Percentiles rank a stretch among this genome's conserved stretches.
These are phyloP conservation scores for Amanita polypyramis DNA, from an alignment of 768 basidiomycete genomes.

Conservation along the genomic window DNA sequence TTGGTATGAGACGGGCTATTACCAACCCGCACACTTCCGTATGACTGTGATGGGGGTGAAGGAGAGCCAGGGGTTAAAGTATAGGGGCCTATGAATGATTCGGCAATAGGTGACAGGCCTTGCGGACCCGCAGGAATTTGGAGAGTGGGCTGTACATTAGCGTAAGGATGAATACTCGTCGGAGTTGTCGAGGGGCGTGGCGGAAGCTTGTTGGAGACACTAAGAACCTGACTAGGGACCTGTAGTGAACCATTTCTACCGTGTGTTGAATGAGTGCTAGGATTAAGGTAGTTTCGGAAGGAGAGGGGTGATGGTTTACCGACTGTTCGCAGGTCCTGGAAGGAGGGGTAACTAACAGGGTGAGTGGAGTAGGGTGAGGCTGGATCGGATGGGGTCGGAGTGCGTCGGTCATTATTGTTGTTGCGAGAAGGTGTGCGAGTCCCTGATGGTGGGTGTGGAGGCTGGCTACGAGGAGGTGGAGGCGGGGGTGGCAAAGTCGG, in stretches of 20 bases:
- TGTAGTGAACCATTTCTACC: conserved; percentile 44
- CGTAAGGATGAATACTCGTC: conserved; percentile 48
- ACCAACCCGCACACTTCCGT: conserved; percentile 20
- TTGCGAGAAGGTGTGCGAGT: conserved; percentile 25
- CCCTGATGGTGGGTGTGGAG: conserved; percentile 41
- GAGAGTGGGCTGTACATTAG: conserved; percentile 36
- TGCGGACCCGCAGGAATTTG: conserved; percentile 23
- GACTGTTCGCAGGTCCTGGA: conserved; percentile 8
- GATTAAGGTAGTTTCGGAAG: conserved; percentile 15
- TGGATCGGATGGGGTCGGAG: conserved; percentile 47
- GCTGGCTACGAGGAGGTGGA: conserved; percentile 58
- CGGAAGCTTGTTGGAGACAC: conserved; percentile 31
- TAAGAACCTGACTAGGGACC: conserved; percentile 27
- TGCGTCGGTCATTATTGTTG: conserved; percentile 28
- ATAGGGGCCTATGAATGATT: conserved; percentile 37
- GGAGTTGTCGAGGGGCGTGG: conserved; percentile 30
- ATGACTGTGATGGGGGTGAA: conserved; percentile 39
- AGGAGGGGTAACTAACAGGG: conserved; percentile 7
- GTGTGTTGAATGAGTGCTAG: conserved; percentile 24
- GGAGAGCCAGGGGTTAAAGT: conserved; percentile 27
- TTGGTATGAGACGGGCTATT: conserved; percentile 18
- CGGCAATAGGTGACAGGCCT: conserved; percentile 64
- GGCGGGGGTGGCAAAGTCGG: conserved; percentile 55
- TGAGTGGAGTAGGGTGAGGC: conserved; percentile 29
- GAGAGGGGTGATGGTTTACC: conserved; percentile 30